Evolutionary conservation across 768 basidiomycete species (phyloP).

Genomic region (Lyophyllum semitale): DNA sequence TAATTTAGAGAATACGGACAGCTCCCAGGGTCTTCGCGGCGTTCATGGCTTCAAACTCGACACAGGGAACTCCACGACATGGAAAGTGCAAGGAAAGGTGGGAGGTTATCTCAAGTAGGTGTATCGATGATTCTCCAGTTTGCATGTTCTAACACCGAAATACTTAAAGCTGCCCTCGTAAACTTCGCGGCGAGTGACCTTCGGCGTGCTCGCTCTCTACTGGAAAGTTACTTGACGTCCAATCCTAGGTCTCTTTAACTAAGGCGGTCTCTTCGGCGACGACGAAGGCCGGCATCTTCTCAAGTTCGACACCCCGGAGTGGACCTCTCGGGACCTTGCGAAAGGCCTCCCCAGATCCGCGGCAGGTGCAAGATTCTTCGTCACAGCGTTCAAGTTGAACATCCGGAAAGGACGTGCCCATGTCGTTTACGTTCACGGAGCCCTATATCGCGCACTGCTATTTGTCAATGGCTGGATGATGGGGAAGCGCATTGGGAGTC

Average conservation of each 20-base stretch:
- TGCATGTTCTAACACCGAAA: background rate
- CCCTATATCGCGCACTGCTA: slow-evolving; percentile 69
- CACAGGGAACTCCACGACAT: slow-evolving; percentile 56
- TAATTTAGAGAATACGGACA: slow-evolving; percentile 41
- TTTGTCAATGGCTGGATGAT: slow-evolving; percentile 92
- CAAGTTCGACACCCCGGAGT: slow-evolving; percentile 62
- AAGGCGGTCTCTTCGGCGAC: slow-evolving; percentile 74
- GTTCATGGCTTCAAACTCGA: slow-evolving; percentile 76
- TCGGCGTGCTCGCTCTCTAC: background rate
- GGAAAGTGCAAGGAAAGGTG: slow-evolving; percentile 77
- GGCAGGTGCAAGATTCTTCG: slow-evolving; percentile 82
- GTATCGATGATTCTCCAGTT: slow-evolving; percentile 2
- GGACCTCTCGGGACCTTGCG: slow-evolving; percentile 57
- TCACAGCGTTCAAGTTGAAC: slow-evolving; percentile 67
- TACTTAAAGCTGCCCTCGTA: slow-evolving; percentile 66
- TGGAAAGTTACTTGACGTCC: background rate
- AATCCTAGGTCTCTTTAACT: slow-evolving; percentile 57
- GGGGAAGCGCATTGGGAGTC: slow-evolving; percentile 75
- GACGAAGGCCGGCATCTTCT: slow-evolving; percentile 76
- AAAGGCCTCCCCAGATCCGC: slow-evolving; percentile 55
- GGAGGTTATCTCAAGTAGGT: slow-evolving; percentile 68
- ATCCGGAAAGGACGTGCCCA: slow-evolving; percentile 61
- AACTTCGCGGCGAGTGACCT: slow-evolving; percentile 44
- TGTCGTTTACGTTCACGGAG: slow-evolving; percentile 74
- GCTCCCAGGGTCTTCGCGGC: slow-evolving; percentile 74